A percentile compares a stretch with the other conserved stretches of the same genome.
These are phyloP conservation scores for Sporisorium reilianum DNA, from an alignment of 1,284 basidiomycete species.

Conservation along the genomic window DNA sequence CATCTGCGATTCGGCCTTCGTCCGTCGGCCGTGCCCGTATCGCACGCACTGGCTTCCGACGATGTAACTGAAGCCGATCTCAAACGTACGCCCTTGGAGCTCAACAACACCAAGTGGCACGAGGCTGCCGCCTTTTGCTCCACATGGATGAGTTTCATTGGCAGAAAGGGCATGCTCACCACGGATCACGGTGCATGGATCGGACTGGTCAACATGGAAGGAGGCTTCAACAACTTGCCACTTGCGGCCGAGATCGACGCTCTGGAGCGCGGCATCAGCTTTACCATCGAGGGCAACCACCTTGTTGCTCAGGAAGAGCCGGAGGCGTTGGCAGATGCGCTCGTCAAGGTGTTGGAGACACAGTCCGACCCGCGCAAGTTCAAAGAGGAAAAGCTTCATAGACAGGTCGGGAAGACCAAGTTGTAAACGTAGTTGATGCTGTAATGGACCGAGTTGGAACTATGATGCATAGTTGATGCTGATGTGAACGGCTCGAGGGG, in stretches of 20 bases:
- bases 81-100: constrained; percentile 36
- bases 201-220: constrained; percentile 37
- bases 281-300: constrained; percentile 49
- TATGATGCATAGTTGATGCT: background rate
- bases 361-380: constrained; percentile 23
- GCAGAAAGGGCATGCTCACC: constrained; percentile 16
- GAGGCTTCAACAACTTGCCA: constrained; percentile 29
- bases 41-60: constrained; percentile 24
- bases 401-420: constrained; percentile 30
- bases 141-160: constrained; percentile 43
- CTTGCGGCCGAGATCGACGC: constrained; percentile 34
- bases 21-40: constrained; percentile 23
- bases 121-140: constrained; percentile 58
- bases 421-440: constrained; percentile 6
- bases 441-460: background rate
- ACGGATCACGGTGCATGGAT: constrained; percentile 34
- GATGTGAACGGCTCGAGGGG: background rate
- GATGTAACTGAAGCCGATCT: constrained; percentile 39
- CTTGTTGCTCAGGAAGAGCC: constrained; percentile 63
- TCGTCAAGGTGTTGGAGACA: constrained; percentile 32
- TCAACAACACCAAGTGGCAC: constrained; percentile 60
- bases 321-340: constrained; percentile 21
- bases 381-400: constrained; percentile 37
- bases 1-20: constrained; percentile 78
- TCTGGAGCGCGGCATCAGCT: constrained; percentile 33